Percentiles rank a stretch among this genome's conserved stretches.
Evolutionary conservation across 441 rosid species (phyloP).

Genomic region (Breynia disticha): DNA sequence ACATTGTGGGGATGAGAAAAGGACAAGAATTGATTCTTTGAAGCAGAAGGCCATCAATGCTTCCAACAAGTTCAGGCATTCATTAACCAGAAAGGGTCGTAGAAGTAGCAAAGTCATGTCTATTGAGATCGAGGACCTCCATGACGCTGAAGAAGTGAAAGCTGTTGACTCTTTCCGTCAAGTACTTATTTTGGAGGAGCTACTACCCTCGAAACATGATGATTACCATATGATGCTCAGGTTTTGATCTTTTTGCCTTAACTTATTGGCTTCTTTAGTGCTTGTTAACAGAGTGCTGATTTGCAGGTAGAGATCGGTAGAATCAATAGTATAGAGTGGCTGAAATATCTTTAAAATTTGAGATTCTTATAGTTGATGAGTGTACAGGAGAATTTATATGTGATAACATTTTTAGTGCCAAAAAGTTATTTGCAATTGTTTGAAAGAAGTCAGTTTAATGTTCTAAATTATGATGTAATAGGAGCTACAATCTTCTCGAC

Average conservation of each 20-base stretch:
- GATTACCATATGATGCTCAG: conserved; percentile 84
- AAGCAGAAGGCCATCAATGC: conserved; percentile 52
- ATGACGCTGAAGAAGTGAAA: conserved; percentile 56
- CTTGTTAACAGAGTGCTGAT: background rate
- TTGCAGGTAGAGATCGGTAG: too few relatives aligned
- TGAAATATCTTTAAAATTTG: too few relatives aligned
- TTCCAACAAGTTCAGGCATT: conserved; percentile 61
- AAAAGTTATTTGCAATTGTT: background rate
- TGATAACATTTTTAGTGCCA: background rate
- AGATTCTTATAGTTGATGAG: too few relatives aligned
- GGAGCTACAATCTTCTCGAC: too few relatives aligned
- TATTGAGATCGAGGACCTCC: conserved; percentile 57
- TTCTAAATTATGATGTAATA: too few relatives aligned
- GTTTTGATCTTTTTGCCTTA: conserved; percentile 16
- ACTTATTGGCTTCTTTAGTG: background rate
- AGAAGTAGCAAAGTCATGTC: conserved; percentile 74
- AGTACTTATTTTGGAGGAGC: conserved; percentile 50
- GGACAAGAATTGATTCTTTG: conserved; percentile 43
- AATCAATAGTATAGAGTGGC: too few relatives aligned
- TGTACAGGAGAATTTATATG: too few relatives aligned
- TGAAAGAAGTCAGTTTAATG: too few relatives aligned
- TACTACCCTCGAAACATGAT: conserved; percentile 61
- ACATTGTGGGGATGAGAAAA: conserved; percentile 36
- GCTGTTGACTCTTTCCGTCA: conserved; percentile 74
- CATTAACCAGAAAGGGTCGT: conserved; percentile 49